These are phyloP conservation scores for Globisporangium acanthophoron DNA, from an alignment of 352 stramenopile species.

Conservation along the genomic window DNA sequence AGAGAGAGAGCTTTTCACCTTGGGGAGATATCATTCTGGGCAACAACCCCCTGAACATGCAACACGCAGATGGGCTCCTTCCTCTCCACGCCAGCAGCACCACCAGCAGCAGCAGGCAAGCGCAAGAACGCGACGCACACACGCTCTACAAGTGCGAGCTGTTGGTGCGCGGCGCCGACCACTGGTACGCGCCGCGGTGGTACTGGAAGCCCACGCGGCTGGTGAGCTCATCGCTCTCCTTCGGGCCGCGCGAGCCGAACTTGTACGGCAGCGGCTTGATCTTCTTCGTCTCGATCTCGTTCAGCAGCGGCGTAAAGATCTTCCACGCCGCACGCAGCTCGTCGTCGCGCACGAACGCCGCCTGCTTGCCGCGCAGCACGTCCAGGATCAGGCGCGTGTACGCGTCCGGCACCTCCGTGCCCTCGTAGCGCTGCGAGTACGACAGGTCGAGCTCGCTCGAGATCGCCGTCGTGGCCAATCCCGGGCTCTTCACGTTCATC, in stretches of 20 bases:
- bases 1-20: no score
- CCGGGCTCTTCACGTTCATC: conserved; percentile 95
- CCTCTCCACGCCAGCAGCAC: no score
- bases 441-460: conserved; percentile 96
- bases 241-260: conserved; percentile 91
- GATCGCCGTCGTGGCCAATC: conserved; percentile 87
- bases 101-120: no score
- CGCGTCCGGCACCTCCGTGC: conserved; percentile 91
- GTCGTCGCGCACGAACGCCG: conserved; percentile 96
- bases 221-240: conserved; percentile 83
- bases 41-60: no score
- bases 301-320: conserved; percentile 98
- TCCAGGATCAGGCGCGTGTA: conserved; percentile 98
- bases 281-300: conserved; percentile 92
- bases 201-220: conserved; percentile 69
- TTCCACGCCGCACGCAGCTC: conserved; percentile 96
- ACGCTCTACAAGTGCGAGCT: conserved; percentile 44
- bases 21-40: no score
- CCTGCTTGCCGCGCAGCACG: conserved; percentile 93
- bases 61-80: no score
- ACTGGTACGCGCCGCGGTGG: conserved; percentile 73
- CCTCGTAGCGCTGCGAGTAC: conserved; percentile 89
- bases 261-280: conserved; percentile 91
- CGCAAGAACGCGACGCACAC: background rate
- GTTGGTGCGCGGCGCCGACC: conserved; percentile 37